phyloP scores from a whole-genome alignment of 495 filamentous ascomycete genomes.

The Trichoderma orchidacearum region DNA sequence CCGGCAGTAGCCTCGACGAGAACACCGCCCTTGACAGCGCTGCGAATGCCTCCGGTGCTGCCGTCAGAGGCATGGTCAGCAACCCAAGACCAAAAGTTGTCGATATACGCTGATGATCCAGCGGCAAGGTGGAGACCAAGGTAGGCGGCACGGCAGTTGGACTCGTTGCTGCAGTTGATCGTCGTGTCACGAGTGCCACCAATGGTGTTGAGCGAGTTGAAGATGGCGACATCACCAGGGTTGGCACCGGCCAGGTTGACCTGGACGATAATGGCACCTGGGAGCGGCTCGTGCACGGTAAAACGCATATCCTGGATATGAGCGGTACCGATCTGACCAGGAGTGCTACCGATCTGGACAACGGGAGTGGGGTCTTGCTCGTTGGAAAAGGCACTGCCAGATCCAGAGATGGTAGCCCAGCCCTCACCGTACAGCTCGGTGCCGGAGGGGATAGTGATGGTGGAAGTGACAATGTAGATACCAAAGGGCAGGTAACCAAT shows the following conservation, averaged over 20 bases:
- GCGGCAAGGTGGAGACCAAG: constrained; percentile 51
- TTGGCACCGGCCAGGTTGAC: constrained; percentile 43
- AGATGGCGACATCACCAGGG: constrained; percentile 45
- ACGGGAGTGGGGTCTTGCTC: constrained; percentile 35
- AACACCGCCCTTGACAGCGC: constrained; percentile 26
- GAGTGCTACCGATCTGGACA: constrained; percentile 38
- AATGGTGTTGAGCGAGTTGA: constrained; percentile 47
- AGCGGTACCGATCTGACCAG: constrained; percentile 40
- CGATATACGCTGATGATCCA: constrained; percentile 43
- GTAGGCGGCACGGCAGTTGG: constrained; percentile 51
- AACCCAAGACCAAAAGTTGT: constrained; percentile 62
- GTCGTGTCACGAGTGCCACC: constrained; percentile 43
- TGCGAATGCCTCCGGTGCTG: neutral
- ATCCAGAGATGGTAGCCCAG: constrained; percentile 32
- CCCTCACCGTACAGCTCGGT: constrained; percentile 21
- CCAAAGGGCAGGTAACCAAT: constrained; percentile 35
- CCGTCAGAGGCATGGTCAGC: constrained; percentile 52
- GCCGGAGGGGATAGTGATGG: constrained; percentile 40
- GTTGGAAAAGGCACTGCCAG: constrained; percentile 39
- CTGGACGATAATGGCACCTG: constrained; percentile 35
- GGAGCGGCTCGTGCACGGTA: constrained; percentile 27
- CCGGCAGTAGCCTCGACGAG: constrained; percentile 38
- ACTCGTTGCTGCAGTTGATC: constrained; percentile 24
- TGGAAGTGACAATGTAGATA: constrained; percentile 32
- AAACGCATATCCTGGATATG: constrained; percentile 47